Base-by-base conservation (phyloP, 148 eudicot genomes). In the Silene conica region DNA sequence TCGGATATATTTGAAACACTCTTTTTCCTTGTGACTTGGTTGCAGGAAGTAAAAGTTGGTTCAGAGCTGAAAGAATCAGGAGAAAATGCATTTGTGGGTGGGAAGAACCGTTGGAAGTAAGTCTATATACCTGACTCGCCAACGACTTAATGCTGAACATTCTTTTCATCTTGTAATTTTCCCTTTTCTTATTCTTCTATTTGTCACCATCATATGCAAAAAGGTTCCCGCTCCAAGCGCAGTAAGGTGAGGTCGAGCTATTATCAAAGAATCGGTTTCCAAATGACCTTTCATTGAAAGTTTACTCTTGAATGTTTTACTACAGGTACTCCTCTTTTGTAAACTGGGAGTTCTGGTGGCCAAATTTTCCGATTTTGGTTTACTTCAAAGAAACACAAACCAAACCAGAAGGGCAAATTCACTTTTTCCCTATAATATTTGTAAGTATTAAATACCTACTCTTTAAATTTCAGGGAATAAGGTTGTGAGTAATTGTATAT, bases 331-430 rank as follows among this genome's bases (percentile, higher is more conserved):
- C 97, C 13, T 79, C 91, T 61, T 95, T 95, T 73, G 87, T 95
- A 69, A 95, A 95, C 81, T 95, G 97, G 99, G 99, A 95, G 84
- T 87, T 90, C 56, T 95, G 99, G 99, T 95, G 97, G 99, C 97
- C 97, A 67, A 87, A 82, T 52, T 95, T 95, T 73, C 99, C 99
- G 55, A 84, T 95, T 78, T 74, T 95, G 79, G 99, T 95, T 67
- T 95, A 92, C 76, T 95, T 92, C 73, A 95, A 95, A 85, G 99
- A 95, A 82, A 85, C 87, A 45, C 99, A 95, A 69, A 95, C 99
- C 20, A 95, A 90, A 76, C 92, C 94, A 67, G 99, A 95, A 81
- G 99, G 99, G 61, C 97, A 92, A 76, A 77, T 95, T 22, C 99
- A 95, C 78, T 90, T 95, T 80, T 95, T 95, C 80, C 99, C 99